phyloP scores from a whole-genome alignment of 768 basidiomycete species.

The Serendipita indica region DNA sequence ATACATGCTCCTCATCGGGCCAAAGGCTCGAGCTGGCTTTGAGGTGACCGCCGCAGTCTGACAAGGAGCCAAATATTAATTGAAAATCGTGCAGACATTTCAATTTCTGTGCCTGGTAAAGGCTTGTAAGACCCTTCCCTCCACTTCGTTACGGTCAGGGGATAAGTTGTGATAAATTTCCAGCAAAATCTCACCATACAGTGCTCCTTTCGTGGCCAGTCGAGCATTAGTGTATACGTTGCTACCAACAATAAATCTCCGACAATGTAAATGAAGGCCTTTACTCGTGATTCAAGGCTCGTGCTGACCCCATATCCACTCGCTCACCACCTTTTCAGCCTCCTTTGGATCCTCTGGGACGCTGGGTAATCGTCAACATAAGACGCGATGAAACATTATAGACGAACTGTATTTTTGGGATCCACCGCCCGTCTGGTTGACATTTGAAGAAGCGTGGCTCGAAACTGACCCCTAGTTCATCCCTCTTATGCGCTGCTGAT shows the following conservation, averaged over 20 bases:
- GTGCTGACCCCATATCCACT: constrained; percentile 56
- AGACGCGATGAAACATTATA: constrained; percentile 13
- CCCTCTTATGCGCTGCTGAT: constrained; percentile 56
- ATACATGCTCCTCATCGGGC: no score
- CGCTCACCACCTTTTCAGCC: constrained; percentile 48
- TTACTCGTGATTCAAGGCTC: background rate
- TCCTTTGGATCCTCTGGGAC: constrained; percentile 54
- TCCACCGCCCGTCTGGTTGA: constrained; percentile 56
- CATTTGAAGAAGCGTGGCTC: constrained; percentile 71
- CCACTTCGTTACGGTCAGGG: no score
- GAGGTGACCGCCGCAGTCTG: no score
- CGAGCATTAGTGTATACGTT: background rate
- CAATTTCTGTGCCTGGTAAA: no score
- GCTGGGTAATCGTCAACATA: constrained; percentile 25
- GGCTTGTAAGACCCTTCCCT: no score
- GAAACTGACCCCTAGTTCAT: constrained; percentile 54
- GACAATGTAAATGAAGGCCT: background rate
- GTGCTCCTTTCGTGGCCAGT: background rate
- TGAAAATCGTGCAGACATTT: no score
- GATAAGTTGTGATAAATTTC: no score
- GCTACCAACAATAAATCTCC: background rate
- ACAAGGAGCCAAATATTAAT: no score
- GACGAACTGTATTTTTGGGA: constrained; percentile 53
- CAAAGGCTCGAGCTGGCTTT: no score
- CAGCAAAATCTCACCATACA: no score